Base-by-base conservation (phyloP, 768 basidiomycete genomes). In the Imleria badia region DNA sequence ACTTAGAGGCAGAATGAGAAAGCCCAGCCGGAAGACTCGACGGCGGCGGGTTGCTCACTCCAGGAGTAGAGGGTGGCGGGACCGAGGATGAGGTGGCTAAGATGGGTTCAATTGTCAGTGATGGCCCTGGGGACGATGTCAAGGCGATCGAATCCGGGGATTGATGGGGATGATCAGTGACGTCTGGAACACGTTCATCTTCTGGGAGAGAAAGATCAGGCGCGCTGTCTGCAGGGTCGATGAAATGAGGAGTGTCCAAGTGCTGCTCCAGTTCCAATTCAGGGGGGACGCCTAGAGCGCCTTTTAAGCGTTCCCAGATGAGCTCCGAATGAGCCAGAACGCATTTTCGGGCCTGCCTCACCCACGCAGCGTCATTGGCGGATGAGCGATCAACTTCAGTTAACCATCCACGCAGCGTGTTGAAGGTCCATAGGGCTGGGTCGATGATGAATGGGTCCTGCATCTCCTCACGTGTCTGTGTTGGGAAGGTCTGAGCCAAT, bases 291-390 rank as follows among this genome's bases (percentile, higher is more conserved):
- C 94, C 94, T 2, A 97, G 75, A 0, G 90, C 92, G 30, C 84
- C 87, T 63, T 94, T 94, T 64, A 95, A 75, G 52, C 92, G 82
- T 69, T 95, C 92, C 94, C 94, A 97, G 51, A 95, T 86, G 38
- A 93, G 82, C 64, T 95, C 93, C 14, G 85, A 88, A 59, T 86
- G 86, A 23, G 81, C 72, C 20, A 89, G 76, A 61, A 96, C 81
- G 62, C 91, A 93, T 51, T 78, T 79, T n/a, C 91, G 84, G 0
- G 85, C 81, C 11, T 81, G 80, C 63, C 79, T 76, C 43, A 87
- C 82, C 91, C 91, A 97, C 30, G 83, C 64, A 19, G 78, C 76
- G 63, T 97, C 94, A 3, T 84, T 76, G 0, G 79, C 84, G 31
- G 83, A 72, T 36, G 81, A 75, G 12, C 91, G 81, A 57, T 86